Base-by-base conservation (phyloP, 1,284 basidiomycete species). In the Ceratorhiza oryzae-sativae region DNA sequence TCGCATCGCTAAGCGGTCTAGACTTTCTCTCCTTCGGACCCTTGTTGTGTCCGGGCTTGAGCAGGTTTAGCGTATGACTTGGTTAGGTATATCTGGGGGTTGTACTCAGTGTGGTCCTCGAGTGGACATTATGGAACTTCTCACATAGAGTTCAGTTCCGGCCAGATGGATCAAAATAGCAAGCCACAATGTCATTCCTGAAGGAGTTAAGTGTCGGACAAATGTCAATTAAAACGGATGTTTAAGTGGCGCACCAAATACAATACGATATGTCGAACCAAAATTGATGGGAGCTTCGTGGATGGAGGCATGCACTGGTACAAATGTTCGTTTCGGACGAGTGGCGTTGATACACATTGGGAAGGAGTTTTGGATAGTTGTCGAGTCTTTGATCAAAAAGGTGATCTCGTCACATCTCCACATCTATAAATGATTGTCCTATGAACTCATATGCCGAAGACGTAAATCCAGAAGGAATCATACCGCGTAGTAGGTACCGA, bases 371-470 rank as follows among this genome's bases (percentile, higher is more conserved):
- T 56, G 25, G 53, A 61, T 25, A 18, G 51, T 42, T n/a, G 0
- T 60, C 20, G 61, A 36, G 32, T 55, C 48, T 15, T 72, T 49
- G 41, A 70, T 55, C 36, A 74, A 45, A 30, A 71, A 75, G 15
- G 42, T 59, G 20, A 75, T 59, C 34, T 75, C 74, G 36, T 71
- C 72, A 36, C 74, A 75, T 49, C 60, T 73, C 72, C 72, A 73
- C 46, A 75, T 53, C 74, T 75, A 53, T 9, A 59, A 32, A 23
- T 23, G 10, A 56, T 20, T 20, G 25, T n/a, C 27, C 15, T 34
- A 49, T n/a, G 51, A 39, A 20, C 3, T 41, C n/a, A n/a, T n/a
- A 36, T 1, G 55, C 23, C 20, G 20, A 4, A 3, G 6, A 12
- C 15, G 9, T 39, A 39, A 34, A 36, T 20, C 36, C n/a, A 58